Evolutionary conservation across 2,329 filamentous ascomycete genomes (phyloP), one percentile per base, ranked within the genome.

Genomic region (Fonsecaea monophora): DNA sequence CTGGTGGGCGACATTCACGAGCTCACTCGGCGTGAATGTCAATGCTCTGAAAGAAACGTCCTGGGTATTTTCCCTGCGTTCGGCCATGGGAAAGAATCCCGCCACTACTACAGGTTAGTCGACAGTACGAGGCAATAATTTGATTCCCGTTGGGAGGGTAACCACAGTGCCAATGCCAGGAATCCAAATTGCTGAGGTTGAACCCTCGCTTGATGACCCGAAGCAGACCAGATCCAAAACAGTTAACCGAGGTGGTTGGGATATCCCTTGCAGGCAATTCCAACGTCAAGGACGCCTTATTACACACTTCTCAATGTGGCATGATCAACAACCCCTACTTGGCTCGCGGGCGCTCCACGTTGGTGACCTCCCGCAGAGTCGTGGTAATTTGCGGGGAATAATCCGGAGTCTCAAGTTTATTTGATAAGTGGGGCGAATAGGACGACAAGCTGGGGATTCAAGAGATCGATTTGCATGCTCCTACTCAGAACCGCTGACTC

Each of bases 401-500:
- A 50, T 25, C 45, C 4, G 45, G 45, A 21, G 45, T 25, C 18
- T 21, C 45, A 50, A 9, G 18, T 12, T 25, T 25, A 5, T 4
- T 12, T 4, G 21, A 12, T 8, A 10, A 21, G 45, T 21, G 45
- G 45, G 45, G 45, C 45, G 45, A 50, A 50, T 50, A 25, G 45
- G 8, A 12, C 45, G 18, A 18, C 45, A 12, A 21, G 8, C 18
- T 50, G 45, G 45, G 45, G 45, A 25, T 13, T 50, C 7, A 21
- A 6, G 8, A 25, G 45, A 50, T 50, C 45, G 45, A 50, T 50
- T 50, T 18, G 45, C 45, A 50, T 25, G 18, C 6, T 50, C 9
- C 15, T 50, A 50, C 45, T 50, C 45, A 50, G 45, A 21, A 50
- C 12, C 18, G 21, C 45, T 50, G 45, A 50, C 45, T 50, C 45